Evolutionary conservation across 2,329 filamentous ascomycete species (phyloP), one percentile per base, ranked within the genome.

Genomic region (Emericellopsis cladophorae): DNA sequence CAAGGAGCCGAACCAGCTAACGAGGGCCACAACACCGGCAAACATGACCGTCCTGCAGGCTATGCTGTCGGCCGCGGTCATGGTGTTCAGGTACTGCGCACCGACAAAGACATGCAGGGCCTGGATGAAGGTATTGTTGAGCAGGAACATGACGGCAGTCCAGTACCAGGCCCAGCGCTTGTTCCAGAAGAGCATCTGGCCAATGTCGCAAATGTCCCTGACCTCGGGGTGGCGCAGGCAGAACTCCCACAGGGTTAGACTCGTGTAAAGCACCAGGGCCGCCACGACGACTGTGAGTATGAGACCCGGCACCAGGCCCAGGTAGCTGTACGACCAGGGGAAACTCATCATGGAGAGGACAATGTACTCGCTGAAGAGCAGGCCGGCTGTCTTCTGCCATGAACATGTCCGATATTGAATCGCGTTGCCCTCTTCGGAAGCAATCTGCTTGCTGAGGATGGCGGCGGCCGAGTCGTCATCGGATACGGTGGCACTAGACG

Each of bases 341-440:
- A 95, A 95, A 39, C 85, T 93, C 88, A 95, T 95, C 56, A 95
- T 95, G 44, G 76, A 57, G 61, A 95, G 65, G 58, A 87, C 94
- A 44, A 95, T 95, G 59, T 95, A 95, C 67, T 95, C 89, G 39
- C 86, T 92, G 63, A 95, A 95, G 40, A 95, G 76, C 50, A 95
- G 60, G 1, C 82, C 87, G 1, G 89, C 87, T 40, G 89, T 95
- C 82, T 95, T 95, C 55, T 85, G 82, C 89, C 89, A 95, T 49
- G 81, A 89, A 64, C 89, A 95, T 32, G 88, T 94, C 45, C 89
- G 74, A 58, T 95, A 95, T 64, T 94, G 81, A 60, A 95, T 95
- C 10, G 79, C 77, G 59, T 84, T 80, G 40, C 77, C 79, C 23
- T 78, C 72, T 59, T 95, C 89, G 46, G 84, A 57, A 40, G 81